Percentiles rank a stretch among this genome's conserved stretches.
phyloP scores from a whole-genome alignment of 106 monocot species.

The Agapanthus africanus region DNA sequence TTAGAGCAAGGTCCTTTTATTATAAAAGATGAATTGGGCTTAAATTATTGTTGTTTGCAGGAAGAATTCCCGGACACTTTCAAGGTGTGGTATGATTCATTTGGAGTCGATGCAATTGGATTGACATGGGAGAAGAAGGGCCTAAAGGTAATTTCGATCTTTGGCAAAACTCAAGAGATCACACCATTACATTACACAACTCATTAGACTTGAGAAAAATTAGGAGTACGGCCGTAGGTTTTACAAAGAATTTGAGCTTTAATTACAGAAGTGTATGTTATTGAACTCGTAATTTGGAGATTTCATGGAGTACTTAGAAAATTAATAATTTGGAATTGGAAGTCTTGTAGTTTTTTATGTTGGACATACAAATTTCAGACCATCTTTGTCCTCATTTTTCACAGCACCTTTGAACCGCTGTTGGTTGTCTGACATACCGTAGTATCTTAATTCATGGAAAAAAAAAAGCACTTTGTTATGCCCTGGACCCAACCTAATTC shows the following conservation, averaged over 20 bases:
- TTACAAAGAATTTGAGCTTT: background rate
- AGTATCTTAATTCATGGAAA: too few relatives aligned
- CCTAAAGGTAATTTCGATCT: slow-evolving; percentile 40
- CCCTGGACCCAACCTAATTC: background rate
- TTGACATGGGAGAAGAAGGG: slow-evolving; percentile 73
- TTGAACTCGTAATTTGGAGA: too few relatives aligned
- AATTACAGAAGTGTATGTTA: background rate
- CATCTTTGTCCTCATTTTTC: too few relatives aligned
- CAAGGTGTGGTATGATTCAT: slow-evolving; percentile 80
- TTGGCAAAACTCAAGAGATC: background rate
- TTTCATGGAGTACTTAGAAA: too few relatives aligned
- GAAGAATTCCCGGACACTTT: slow-evolving; percentile 51
- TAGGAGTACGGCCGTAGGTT: background rate
- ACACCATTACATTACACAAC: background rate
- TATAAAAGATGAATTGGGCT: background rate
- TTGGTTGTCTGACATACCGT: too few relatives aligned
- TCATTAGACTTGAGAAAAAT: background rate
- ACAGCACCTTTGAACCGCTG: too few relatives aligned
- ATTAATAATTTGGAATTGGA: background rate
- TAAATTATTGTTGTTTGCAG: slow-evolving; percentile 35
- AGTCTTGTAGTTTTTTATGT: background rate
- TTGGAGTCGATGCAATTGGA: slow-evolving; percentile 83
- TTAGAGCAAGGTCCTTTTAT: background rate
- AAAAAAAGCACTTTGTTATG: background rate
- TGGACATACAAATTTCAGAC: too few relatives aligned